These are phyloP conservation scores for Trichoderma sp. DNA, from an alignment of 2,329 filamentous ascomycete genomes.

Conservation along the genomic window DNA sequence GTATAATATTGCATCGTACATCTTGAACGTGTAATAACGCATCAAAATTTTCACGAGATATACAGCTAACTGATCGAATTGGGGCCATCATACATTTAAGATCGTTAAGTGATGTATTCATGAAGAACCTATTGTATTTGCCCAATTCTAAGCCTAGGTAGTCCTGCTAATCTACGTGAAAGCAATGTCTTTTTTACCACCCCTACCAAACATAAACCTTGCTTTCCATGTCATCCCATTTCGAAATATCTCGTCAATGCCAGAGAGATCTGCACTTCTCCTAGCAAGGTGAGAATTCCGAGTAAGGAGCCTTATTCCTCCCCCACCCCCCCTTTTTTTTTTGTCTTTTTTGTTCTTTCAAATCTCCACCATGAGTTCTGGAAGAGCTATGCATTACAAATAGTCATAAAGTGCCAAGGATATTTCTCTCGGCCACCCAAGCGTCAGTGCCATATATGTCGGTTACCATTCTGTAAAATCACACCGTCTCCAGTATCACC, in stretches of 20 bases:
- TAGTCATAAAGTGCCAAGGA: constrained; percentile 15
- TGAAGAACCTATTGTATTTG: constrained; percentile 13
- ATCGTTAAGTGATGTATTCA: neutral
- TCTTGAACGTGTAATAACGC: neutral
- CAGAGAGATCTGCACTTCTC: constrained; percentile 38
- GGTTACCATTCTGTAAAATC: neutral
- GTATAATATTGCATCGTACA: neutral
- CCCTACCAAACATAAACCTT: constrained; percentile 17
- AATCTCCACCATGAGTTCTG: constrained; percentile 5
- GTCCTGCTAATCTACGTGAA: constrained; percentile 17
- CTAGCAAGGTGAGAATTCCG: constrained; percentile 13
- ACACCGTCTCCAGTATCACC: neutral
- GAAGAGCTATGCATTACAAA: constrained; percentile 19
- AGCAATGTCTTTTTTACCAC: constrained; percentile 19
- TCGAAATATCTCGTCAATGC: constrained; percentile 1
- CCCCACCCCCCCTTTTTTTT: neutral
- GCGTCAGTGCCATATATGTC: neutral
- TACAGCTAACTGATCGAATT: neutral
- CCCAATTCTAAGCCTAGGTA: constrained; percentile 15
- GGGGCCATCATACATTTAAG: no score
- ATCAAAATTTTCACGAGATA: neutral
- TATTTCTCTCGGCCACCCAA: neutral
- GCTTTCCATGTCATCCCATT: constrained; percentile 12
- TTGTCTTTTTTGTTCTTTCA: neutral
- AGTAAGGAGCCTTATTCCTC: neutral